Percentiles rank a stretch among this genome's conserved stretches.
These are phyloP conservation scores for Rehmannia glutinosa DNA, from an alignment of 257 asterid species.

Conservation along the genomic window DNA sequence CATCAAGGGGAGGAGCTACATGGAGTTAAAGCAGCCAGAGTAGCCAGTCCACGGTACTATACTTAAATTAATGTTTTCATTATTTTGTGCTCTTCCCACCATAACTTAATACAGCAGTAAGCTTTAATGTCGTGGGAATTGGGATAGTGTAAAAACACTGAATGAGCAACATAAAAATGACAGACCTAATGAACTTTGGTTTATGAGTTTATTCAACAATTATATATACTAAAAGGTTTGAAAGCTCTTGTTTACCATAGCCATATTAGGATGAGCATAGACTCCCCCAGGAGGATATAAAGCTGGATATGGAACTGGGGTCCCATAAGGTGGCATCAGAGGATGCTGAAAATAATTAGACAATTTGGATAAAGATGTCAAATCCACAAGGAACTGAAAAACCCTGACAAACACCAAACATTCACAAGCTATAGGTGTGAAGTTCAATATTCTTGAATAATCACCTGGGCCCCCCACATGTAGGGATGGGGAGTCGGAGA, in stretches of 20 bases:
- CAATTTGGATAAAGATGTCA: background rate
- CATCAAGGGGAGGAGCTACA: too few species aligned
- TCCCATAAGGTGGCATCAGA: constrained; percentile 92
- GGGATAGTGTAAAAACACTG: background rate
- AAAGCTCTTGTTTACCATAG: constrained; percentile 48
- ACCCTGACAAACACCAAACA: background rate
- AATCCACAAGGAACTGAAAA: background rate
- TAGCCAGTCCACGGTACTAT: too few species aligned
- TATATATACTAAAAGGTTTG: background rate
- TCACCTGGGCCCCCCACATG: constrained; percentile 93
- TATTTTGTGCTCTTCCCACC: too few species aligned
- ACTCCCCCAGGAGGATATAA: constrained; percentile 86
- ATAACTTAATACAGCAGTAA: too few species aligned
- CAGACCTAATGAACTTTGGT: background rate
- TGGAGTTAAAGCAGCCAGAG: too few species aligned
- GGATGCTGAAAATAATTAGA: constrained; percentile 63
- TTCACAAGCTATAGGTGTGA: background rate
- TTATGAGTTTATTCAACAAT: constrained; percentile 1
- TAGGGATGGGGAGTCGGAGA: constrained; percentile 92
- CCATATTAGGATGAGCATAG: constrained; percentile 87
- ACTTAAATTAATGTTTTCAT: too few species aligned
- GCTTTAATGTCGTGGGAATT: background rate
- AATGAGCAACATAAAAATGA: background rate
- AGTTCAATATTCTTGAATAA: constrained; percentile 6
- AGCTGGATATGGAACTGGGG: constrained; percentile 95